Evolutionary conservation across 2,329 filamentous ascomycete genomes (phyloP).

Genomic region (Pezicula carpinea): DNA sequence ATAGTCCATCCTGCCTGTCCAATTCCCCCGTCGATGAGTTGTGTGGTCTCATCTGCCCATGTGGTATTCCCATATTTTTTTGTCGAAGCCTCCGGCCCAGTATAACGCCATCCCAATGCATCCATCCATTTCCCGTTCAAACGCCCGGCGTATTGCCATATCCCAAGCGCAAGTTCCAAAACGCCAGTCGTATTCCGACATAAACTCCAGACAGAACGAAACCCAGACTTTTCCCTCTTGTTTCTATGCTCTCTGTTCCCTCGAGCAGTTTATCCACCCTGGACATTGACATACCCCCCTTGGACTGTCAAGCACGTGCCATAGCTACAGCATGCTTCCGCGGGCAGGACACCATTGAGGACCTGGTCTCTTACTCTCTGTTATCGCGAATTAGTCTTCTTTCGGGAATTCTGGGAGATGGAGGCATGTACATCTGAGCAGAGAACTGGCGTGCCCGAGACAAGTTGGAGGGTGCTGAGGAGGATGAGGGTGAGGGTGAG

Average conservation of each 20-base stretch:
- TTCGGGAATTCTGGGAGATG: background rate
- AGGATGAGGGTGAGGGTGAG: slow-evolving; percentile 7
- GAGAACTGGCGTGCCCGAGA: slow-evolving; percentile 16
- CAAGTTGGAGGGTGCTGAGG: slow-evolving; percentile 11
- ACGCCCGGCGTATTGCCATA: too few species aligned
- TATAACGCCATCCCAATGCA: too few species aligned
- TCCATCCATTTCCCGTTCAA: too few species aligned
- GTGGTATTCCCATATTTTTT: too few species aligned
- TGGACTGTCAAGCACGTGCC: slow-evolving; percentile 17
- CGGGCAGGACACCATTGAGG: slow-evolving; percentile 19
- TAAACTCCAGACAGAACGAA: background rate
- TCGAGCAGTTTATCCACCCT: slow-evolving; percentile 9
- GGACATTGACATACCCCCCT: slow-evolving; percentile 17
- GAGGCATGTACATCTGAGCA: slow-evolving; percentile 20
- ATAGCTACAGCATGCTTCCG: slow-evolving; percentile 22
- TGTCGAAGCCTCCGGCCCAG: too few species aligned
- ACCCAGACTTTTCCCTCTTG: background rate
- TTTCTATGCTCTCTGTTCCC: background rate
- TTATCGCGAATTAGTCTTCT: slow-evolving; percentile 6
- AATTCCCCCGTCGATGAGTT: too few species aligned
- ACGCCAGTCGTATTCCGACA: background rate
- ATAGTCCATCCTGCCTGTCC: too few species aligned
- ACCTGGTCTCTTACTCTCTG: slow-evolving; percentile 19
- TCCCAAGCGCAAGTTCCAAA: background rate
- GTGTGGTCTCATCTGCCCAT: too few species aligned